A percentile compares a stretch with the other conserved stretches of the same genome.
Evolutionary conservation across 148 eudicot species (phyloP).

Genomic region (Silene conica): DNA sequence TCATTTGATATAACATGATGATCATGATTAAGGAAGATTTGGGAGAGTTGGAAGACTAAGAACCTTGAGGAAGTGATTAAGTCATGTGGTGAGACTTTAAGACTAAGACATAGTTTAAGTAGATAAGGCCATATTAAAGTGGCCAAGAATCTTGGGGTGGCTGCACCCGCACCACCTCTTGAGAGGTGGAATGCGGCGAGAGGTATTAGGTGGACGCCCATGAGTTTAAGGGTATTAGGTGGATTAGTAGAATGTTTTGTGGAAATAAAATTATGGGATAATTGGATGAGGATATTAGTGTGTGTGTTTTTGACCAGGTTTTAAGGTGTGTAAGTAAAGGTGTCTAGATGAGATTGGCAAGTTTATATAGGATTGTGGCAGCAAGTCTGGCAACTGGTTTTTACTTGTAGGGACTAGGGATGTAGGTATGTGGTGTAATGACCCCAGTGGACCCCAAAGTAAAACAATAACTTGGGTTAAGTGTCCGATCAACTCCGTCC

Average conservation of each 20-base stretch:
- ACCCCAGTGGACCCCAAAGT: neutral
- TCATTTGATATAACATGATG: neutral
- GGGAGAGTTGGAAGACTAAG: slow-evolving; percentile 25
- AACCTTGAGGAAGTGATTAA: slow-evolving; percentile 23
- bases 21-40: neutral
- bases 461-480: too few relatives aligned
- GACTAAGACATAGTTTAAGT: slow-evolving; percentile 17
- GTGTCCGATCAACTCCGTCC: too few relatives aligned
- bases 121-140: slow-evolving; percentile 26
- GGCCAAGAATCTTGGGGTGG: slow-evolving; percentile 20
- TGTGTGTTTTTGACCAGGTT: neutral
- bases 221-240: slow-evolving; percentile 6
- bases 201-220: slow-evolving; percentile 22
- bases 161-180: slow-evolving; percentile 9
- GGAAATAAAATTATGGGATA: neutral
- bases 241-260: neutral
- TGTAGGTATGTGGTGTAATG: neutral
- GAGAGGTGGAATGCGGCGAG: slow-evolving; percentile 26
- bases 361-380: neutral
- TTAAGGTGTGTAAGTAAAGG: neutral
- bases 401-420: neutral
- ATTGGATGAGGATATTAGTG: neutral
- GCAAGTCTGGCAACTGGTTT: neutral
- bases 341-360: neutral
- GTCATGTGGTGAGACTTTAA: slow-evolving; percentile 19